Evolutionary conservation across 1,284 basidiomycete species (phyloP).

Genomic region (Sanghuangporus weigelae): DNA sequence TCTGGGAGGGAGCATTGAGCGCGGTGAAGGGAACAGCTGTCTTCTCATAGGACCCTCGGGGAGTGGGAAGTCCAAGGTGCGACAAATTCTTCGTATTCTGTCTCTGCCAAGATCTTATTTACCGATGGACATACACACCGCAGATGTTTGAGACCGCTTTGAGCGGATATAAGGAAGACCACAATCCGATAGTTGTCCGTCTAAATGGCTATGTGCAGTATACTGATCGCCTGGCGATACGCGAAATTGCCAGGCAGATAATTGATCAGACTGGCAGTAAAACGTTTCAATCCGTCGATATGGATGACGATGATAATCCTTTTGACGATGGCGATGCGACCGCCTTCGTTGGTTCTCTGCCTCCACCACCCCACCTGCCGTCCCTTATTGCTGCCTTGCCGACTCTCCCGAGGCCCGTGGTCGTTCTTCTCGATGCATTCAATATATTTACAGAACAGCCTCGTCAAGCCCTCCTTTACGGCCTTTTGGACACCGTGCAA

Average conservation of each 20-base stretch:
- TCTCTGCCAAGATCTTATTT: not conserved
- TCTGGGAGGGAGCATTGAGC: conserved; percentile 63
- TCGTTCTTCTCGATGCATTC: conserved; percentile 85
- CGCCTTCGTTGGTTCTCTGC: conserved; percentile 24
- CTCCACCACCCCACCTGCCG: conserved; percentile 74
- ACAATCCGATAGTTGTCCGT: conserved; percentile 65
- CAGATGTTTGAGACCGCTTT: conserved; percentile 60
- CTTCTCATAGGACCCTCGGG: conserved; percentile 78
- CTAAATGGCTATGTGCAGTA: conserved; percentile 83
- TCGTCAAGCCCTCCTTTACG: conserved; percentile 84
- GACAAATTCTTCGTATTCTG: conserved; percentile 22
- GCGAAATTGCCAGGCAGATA: conserved; percentile 86
- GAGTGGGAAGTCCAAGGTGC: conserved; percentile 78
- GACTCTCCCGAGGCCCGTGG: conserved; percentile 69
- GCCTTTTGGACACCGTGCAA: conserved; percentile 79
- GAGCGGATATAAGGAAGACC: conserved; percentile 29
- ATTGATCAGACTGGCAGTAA: conserved; percentile 56
- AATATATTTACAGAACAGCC: conserved; percentile 88
- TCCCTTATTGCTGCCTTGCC: conserved; percentile 75
- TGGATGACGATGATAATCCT: conserved; percentile 34
- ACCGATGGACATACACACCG: not conserved
- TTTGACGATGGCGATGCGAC: conserved; percentile 30
- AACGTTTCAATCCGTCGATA: conserved; percentile 5
- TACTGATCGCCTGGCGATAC: conserved; percentile 84
- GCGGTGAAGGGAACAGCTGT: conserved; percentile 89